Conservation (phyloP, 441 rosid species). For the Hypseocharis bilobata region DNA sequence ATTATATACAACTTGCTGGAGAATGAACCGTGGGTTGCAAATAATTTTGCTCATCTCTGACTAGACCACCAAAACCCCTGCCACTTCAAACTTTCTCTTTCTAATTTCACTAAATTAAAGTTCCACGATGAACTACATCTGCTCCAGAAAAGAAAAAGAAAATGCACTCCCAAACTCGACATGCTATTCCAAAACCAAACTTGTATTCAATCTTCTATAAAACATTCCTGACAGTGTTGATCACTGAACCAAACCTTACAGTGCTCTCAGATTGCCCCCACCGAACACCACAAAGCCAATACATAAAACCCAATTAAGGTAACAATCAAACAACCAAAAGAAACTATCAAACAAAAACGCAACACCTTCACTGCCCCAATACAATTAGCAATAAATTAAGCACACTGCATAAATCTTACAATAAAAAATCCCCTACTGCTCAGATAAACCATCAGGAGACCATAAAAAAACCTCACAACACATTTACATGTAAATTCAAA, state of each 20-base stretch:
- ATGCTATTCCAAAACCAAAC: neutral
- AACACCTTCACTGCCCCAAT: neutral
- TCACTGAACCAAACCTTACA: neutral
- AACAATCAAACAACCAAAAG: neutral
- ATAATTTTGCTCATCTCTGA: too few relatives aligned
- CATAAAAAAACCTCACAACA: neutral
- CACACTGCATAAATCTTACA: neutral
- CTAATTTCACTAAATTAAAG: neutral
- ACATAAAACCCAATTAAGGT: neutral
- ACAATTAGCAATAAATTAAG: neutral
- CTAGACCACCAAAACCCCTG: too few relatives aligned
- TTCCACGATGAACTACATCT: neutral
- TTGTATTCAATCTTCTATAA: neutral
- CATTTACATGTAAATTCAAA: neutral
- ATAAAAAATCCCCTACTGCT: neutral
- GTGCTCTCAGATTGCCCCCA: neutral
- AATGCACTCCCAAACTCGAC: neutral
- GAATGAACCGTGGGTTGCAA: too few relatives aligned
- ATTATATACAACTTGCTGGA: too few relatives aligned
- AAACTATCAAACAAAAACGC: neutral
- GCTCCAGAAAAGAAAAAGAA: neutral
- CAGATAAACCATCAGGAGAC: neutral
- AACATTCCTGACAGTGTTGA: neutral
- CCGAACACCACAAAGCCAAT: neutral
- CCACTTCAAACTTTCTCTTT: too few relatives aligned